Evolutionary conservation across 495 filamentous ascomycete genomes (phyloP), one percentile per base, ranked within the genome.

Genomic region (Penicillium chermesinum): DNA sequence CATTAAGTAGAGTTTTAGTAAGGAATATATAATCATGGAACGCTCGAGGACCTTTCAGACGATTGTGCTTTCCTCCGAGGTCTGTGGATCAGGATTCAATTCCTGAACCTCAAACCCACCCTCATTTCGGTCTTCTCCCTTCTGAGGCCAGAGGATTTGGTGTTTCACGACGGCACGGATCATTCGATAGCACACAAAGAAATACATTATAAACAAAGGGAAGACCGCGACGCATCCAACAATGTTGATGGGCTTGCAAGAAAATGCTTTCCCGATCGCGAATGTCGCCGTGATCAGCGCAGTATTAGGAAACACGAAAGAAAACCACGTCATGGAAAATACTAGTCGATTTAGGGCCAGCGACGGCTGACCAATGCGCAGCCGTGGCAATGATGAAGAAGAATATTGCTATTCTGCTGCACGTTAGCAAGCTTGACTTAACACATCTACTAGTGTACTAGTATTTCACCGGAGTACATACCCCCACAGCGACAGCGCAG

Each of bases 281-380:
- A 86, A 82, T 0, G 87, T 91, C 0, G 87, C 84, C 0, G 83
- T 87, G 25, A 85, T 70, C 52, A 89, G 62, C 0, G 86, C 84
- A 6, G 87, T 91, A 53, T 95, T 91, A 2, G 89, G 89, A 58
- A 95, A 95, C 0, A 95, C 75, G 59, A 91, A 95, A 0, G 83
- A 87, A 63, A 82, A 93, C 87, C 88, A 95, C 2, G 82, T 88
- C 88, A 95, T 91, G 18, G 85, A 83, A 58, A 91, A 95, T 10
- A 75, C 74, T 70, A 89, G 82, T n/a, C 64, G 57, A 33, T 79
- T 80, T 21, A 64, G 76, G 4, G 69, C 67, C 5, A 30, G 25
- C 10, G n/a, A 86, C 72, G 30, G 84, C 83, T n/a, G 83, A 84
- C 76, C 73, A 85, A 49, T 91, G 80, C 10, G 87, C 87, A 9